These are phyloP conservation scores for Russula foetens DNA, from an alignment of 768 basidiomycete genomes.

Conservation along the genomic window DNA sequence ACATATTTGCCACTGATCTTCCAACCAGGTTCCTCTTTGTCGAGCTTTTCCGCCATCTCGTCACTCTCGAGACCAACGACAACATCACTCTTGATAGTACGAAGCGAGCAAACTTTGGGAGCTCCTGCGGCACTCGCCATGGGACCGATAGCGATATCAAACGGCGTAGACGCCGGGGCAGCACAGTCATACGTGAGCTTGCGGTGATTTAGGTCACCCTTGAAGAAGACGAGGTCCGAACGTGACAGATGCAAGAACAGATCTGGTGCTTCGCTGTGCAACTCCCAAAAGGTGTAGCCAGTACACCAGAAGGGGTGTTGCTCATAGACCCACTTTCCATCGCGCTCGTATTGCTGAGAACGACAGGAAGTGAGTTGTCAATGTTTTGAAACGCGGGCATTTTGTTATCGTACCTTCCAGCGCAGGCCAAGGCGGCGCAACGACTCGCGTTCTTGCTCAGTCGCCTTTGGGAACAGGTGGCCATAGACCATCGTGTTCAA, in stretches of 20 bases:
- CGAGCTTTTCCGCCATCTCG: conserved; percentile 65
- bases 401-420: conserved; percentile 71
- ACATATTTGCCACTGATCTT: conserved; percentile 97
- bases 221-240: conserved; percentile 89
- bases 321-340: conserved; percentile 92
- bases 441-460: conserved; percentile 74
- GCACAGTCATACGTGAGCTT: conserved; percentile 85
- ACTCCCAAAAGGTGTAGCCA: conserved; percentile 91
- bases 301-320: conserved; percentile 94
- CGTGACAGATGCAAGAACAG: conserved; percentile 86
- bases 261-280: conserved; percentile 79
- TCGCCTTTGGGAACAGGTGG: conserved; percentile 80
- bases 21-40: conserved; percentile 86
- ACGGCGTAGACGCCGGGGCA: conserved; percentile 79
- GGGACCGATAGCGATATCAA: conserved; percentile 85
- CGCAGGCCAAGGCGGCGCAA: conserved; percentile 70
- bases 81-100: conserved; percentile 94
- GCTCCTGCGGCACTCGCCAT: conserved; percentile 86
- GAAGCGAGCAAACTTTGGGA: conserved; percentile 75
- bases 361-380: conserved; percentile 2
- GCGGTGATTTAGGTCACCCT: conserved; percentile 91
- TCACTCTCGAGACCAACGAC: conserved; percentile 83
- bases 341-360: conserved; percentile 79
- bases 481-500: conserved; percentile 85
- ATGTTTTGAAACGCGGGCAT: background rate